Evolutionary conservation across 192 early-diverging fungal species (phyloP).

Genomic region (Entophlyctis helioformis): DNA sequence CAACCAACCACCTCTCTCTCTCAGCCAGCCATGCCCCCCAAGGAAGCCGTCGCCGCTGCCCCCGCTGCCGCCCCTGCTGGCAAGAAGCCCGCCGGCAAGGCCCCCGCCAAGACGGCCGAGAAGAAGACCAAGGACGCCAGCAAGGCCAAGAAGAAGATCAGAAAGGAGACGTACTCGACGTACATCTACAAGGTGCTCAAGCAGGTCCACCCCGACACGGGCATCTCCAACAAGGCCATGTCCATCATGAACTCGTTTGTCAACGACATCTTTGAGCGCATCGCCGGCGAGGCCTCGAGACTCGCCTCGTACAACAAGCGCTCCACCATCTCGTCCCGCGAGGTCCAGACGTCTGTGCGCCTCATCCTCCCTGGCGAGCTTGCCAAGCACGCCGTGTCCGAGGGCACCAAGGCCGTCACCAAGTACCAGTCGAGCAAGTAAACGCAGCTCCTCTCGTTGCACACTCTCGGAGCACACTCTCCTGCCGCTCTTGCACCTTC

Average conservation of each 20-base stretch:
- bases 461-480: too few relatives aligned
- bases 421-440: conserved; percentile 81
- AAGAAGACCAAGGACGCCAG: conserved; percentile 46
- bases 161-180: conserved; percentile 88
- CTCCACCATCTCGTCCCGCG: conserved; percentile 89
- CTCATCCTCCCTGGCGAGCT: conserved; percentile 85
- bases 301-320: conserved; percentile 90
- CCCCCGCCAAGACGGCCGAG: conserved; percentile 66
- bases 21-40: conserved; percentile 20
- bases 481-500: too few relatives aligned
- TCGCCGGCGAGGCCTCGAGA: conserved; percentile 56
- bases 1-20: neutral
- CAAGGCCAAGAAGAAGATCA: conserved; percentile 49
- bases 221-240: conserved; percentile 99
- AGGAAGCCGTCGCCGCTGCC: conserved; percentile 21
- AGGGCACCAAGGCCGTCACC: conserved; percentile 96
- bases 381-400: conserved; percentile 94
- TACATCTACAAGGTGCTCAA: conserved; percentile 98
- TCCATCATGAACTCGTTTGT: conserved; percentile 96
- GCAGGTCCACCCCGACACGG: conserved; percentile 96
- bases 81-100: conserved; percentile 41
- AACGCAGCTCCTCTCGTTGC: neutral
- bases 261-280: conserved; percentile 97
- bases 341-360: conserved; percentile 78
- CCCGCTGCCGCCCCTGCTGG: conserved; percentile 15